These are phyloP conservation scores for Schizochytrium sp. DNA, from an alignment of 108 stramenopile species.

Conservation along the genomic window DNA sequence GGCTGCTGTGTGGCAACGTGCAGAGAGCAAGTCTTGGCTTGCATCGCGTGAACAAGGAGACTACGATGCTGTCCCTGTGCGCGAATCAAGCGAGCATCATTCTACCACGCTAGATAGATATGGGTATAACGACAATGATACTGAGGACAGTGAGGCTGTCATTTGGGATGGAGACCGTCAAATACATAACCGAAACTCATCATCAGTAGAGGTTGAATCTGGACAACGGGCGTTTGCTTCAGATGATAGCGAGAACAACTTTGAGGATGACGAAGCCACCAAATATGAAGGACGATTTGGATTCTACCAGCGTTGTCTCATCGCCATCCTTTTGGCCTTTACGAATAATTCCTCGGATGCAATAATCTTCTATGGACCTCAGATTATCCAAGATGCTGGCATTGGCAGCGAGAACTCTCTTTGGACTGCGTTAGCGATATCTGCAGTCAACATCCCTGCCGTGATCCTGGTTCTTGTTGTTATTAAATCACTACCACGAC, in stretches of 20 bases:
- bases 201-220: constrained; percentile 3
- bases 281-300: background rate
- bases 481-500: background rate
- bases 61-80: constrained; percentile 13
- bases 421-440: background rate
- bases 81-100: background rate
- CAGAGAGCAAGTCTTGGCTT: constrained; percentile 49
- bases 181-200: background rate
- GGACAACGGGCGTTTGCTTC: background rate
- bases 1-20: background rate
- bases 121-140: too few relatives aligned
- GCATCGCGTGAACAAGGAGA: constrained; percentile 1
- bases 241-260: background rate
- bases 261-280: background rate
- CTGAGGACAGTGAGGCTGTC: background rate
- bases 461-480: constrained; percentile 31
- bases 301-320: background rate
- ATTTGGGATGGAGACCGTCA: background rate
- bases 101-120: too few relatives aligned
- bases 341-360: constrained; percentile 60
- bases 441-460: constrained; percentile 38
- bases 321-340: constrained; percentile 21
- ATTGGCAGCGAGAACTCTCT: constrained; percentile 16
- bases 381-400: constrained; percentile 43
- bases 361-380: constrained; percentile 41